Conservation (phyloP, 768 basidiomycete genomes). For the Auricularia sp. region DNA sequence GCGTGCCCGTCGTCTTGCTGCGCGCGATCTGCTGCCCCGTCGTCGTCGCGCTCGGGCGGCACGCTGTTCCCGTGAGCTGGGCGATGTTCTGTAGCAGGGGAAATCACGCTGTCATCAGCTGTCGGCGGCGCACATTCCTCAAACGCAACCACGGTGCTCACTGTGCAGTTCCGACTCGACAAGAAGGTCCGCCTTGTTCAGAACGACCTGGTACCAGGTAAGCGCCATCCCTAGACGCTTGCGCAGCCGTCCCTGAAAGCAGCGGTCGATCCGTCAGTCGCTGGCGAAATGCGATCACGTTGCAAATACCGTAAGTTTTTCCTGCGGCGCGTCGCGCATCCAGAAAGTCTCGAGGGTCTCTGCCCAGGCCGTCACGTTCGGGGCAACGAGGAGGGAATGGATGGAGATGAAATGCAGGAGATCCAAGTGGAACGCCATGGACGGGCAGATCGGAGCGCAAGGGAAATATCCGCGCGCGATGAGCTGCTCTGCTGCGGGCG, state of each 20-base stretch:
- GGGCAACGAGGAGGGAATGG: slow-evolving; percentile 1
- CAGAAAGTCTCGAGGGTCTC: background rate
- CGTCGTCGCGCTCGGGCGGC: no score
- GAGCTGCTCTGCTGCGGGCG: background rate
- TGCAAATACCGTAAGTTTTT: background rate
- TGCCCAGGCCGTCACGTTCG: slow-evolving; percentile 6
- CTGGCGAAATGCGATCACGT: no score
- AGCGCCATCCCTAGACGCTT: background rate
- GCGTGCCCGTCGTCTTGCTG: no score
- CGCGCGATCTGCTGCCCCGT: no score
- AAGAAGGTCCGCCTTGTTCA: background rate
- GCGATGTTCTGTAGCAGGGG: no score
- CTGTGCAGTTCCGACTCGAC: background rate
- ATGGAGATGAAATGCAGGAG: slow-evolving; percentile 2
- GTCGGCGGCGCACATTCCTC: no score
- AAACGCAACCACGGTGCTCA: background rate
- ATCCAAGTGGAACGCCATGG: slow-evolving; percentile 4
- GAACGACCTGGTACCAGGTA: background rate
- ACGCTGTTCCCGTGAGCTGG: no score
- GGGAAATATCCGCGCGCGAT: slow-evolving; percentile 4
- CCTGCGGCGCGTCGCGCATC: background rate
- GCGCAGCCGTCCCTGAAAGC: background rate
- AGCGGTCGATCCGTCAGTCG: background rate
- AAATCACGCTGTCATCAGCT: no score
- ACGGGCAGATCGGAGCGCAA: slow-evolving; percentile 4